Percentiles rank a stretch among this genome's conserved stretches.
Evolutionary conservation across 2,329 filamentous ascomycete species (phyloP).

Genomic region (Cladobotryum protrusum): DNA sequence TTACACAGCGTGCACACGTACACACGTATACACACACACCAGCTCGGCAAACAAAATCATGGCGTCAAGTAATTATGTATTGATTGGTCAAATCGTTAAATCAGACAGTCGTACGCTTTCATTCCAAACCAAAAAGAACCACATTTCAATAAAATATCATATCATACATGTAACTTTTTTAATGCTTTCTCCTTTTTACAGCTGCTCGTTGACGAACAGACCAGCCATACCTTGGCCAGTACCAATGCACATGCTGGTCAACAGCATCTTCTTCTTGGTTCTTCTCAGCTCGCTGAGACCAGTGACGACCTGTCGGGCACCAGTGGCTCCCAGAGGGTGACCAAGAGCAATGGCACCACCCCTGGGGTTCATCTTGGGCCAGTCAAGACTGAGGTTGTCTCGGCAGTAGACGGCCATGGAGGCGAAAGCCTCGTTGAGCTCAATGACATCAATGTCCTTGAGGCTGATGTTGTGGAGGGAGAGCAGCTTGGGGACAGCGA

Average conservation of each 20-base stretch:
- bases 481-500: slow-evolving; percentile 77
- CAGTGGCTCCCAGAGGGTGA: slow-evolving; percentile 75
- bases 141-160: not conserved
- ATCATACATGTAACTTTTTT: not conserved
- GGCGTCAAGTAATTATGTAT: too few relatives aligned
- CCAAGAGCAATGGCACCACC: slow-evolving; percentile 80
- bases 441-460: slow-evolving; percentile 80
- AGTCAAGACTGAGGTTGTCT: slow-evolving; percentile 63
- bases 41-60: too few relatives aligned
- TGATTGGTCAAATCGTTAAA: not conserved
- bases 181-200: slow-evolving; percentile 1
- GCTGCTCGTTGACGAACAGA: slow-evolving; percentile 39
- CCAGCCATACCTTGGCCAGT: slow-evolving; percentile 65
- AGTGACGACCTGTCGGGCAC: slow-evolving; percentile 78
- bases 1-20: too few relatives aligned
- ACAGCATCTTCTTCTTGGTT: slow-evolving; percentile 80
- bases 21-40: too few relatives aligned
- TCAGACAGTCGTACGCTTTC: slow-evolving; percentile 1
- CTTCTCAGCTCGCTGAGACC: slow-evolving; percentile 78
- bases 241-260: slow-evolving; percentile 86
- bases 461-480: slow-evolving; percentile 69
- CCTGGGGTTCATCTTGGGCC: slow-evolving; percentile 71
- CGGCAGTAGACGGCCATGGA: slow-evolving; percentile 96
- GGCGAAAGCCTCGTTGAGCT: slow-evolving; percentile 97
- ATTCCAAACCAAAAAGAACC: not conserved